Percentiles rank a stretch among this genome's conserved stretches.
Evolutionary conservation across 768 basidiomycete genomes (phyloP).

Genomic region (Nidularia pulvinata): DNA sequence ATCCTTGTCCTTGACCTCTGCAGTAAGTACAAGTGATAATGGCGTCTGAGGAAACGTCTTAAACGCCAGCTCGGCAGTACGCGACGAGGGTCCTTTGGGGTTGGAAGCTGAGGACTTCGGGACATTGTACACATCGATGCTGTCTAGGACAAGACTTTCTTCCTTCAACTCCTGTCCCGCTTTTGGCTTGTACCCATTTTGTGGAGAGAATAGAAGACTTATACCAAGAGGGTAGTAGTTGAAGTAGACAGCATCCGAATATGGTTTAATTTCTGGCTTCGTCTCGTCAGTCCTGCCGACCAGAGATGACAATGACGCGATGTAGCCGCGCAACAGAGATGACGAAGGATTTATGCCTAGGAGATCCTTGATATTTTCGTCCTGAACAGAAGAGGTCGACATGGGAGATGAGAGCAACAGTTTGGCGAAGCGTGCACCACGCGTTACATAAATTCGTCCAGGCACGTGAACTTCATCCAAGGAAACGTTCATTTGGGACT

Average conservation of each 20-base stretch:
- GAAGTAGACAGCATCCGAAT: slow-evolving; percentile 84
- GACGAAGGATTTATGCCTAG: slow-evolving; percentile 55
- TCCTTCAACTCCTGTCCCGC: slow-evolving; percentile 36
- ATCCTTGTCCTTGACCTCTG: slow-evolving; percentile 29
- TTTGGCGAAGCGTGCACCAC: neutral
- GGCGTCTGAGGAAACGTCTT: slow-evolving; percentile 58
- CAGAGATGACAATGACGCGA: slow-evolving; percentile 31
- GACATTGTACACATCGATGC: slow-evolving; percentile 84
- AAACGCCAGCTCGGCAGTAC: slow-evolving; percentile 52
- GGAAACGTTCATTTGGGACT: too few relatives aligned
- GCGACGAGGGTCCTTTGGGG: slow-evolving; percentile 31
- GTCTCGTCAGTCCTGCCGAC: slow-evolving; percentile 11
- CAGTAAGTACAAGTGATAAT: slow-evolving; percentile 39
- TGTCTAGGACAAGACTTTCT: slow-evolving; percentile 56
- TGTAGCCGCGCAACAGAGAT: slow-evolving; percentile 34
- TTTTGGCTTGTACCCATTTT: slow-evolving; percentile 59
- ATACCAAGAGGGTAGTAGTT: slow-evolving; percentile 82
- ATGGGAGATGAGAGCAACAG: too few relatives aligned
- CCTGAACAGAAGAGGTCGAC: slow-evolving; percentile 7
- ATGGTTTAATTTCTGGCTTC: slow-evolving; percentile 73
- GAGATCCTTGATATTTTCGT: slow-evolving; percentile 23
- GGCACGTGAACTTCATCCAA: too few relatives aligned
- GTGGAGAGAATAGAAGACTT: slow-evolving; percentile 77
- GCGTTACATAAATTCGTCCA: neutral
- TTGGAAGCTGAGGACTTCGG: slow-evolving; percentile 24